Evolutionary conservation across 495 filamentous ascomycete species (phyloP), one percentile per base, ranked within the genome.

Genomic region (Hypoxylon intermedium): DNA sequence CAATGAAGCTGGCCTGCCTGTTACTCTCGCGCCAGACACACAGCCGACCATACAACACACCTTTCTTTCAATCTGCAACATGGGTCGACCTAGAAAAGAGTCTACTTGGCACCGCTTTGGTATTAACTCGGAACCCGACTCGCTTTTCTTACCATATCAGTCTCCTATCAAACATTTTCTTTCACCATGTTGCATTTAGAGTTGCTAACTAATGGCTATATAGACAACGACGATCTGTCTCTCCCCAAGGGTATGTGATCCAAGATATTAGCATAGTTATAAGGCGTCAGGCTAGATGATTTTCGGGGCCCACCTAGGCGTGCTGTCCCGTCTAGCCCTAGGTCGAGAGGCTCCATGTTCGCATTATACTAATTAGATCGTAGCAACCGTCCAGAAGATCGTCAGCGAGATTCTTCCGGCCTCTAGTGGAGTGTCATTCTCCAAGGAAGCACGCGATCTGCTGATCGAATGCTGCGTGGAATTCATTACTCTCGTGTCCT

Each of bases 381-480:
- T 54, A 97, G 94, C 94, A 18, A 98, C 94, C 37, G 95, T 98
- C 56, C 90, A 96, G 70, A 98, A 98, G 75, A 98, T 98, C 63
- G 91, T 98, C 69, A 87, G 84, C 63, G 94, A 98, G 72, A 97
- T 98, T 67, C 83, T 98, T 2, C 85, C 89, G 5, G 71, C 86
- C 1, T 85, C 86, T 24, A 84, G 83, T 2, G 77, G 77, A 9
- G 65, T 82, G 19, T 76, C 78, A n/a, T 98, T 97, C 71, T 89
- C 91, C 19, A 95, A 93, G 75, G 94, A 98, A 65, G 91, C 94
- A 2, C 86, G 95, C 45, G 94, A 98, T 67, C 80, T 97, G 3
- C 83, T 98, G 37, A 98, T 98, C 76, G 94, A 98, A 75, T 98
- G 93, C 80, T 98, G 95, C 71, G 94, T 98, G 60, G 94, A 98